Conservation (phyloP, 2,329 filamentous ascomycete genomes). For the Cladophialophora yegresii region DNA sequence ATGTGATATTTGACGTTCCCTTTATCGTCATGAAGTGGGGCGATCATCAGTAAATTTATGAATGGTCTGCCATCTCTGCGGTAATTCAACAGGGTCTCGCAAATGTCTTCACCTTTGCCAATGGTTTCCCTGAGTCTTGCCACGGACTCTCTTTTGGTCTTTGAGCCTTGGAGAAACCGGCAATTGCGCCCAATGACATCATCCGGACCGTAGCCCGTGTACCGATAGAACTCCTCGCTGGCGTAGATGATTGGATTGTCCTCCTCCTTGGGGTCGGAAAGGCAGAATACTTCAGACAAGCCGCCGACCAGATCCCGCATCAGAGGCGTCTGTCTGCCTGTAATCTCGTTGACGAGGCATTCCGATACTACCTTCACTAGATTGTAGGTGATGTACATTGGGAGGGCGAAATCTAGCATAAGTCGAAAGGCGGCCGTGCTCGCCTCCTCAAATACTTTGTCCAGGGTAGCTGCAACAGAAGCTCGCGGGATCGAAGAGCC, state of each 20-base stretch:
- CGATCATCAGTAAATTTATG: slow-evolving; percentile 41
- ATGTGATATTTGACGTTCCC: slow-evolving; percentile 41
- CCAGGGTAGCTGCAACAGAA: slow-evolving; percentile 41
- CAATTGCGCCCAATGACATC: slow-evolving; percentile 50
- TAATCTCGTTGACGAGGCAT: slow-evolving; percentile 49
- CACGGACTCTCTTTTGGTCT: slow-evolving; percentile 42
- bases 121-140: slow-evolving; percentile 43
- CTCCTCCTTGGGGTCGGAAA: slow-evolving; percentile 47
- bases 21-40: slow-evolving; percentile 40
- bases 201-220: slow-evolving; percentile 47
- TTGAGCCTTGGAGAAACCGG: slow-evolving; percentile 49
- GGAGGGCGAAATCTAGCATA: slow-evolving; percentile 47
- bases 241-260: slow-evolving; percentile 53
- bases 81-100: slow-evolving; percentile 50
- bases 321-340: slow-evolving; percentile 44
- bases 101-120: slow-evolving; percentile 45
- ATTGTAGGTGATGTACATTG: slow-evolving; percentile 47
- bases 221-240: slow-evolving; percentile 50
- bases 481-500: slow-evolving; percentile 4
- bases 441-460: slow-evolving; percentile 43
- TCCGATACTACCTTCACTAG: slow-evolving; percentile 47
- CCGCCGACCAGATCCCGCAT: slow-evolving; percentile 47
- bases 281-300: slow-evolving; percentile 50
- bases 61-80: slow-evolving; percentile 41
- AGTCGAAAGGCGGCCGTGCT: slow-evolving; percentile 40